These are phyloP conservation scores for Warburgia ugandensis DNA, from an alignment of 164 flowering plant genomes.

Conservation along the genomic window DNA sequence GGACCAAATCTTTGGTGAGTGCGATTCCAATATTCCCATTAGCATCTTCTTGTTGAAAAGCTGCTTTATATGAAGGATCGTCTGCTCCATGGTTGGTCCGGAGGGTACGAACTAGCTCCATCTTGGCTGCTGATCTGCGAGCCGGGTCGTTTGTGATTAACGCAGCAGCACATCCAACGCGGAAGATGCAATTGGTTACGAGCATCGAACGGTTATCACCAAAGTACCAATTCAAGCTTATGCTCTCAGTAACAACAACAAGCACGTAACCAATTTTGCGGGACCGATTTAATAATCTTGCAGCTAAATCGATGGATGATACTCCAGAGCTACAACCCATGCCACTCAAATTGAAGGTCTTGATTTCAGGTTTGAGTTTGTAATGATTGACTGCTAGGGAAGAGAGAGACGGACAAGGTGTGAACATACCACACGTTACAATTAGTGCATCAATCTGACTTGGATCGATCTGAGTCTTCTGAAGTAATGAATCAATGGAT, in stretches of 20 bases:
- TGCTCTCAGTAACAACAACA: conserved; percentile 46
- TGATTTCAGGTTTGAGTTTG: conserved; percentile 29
- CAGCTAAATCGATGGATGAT: conserved; percentile 38
- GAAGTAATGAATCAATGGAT: conserved; percentile 26
- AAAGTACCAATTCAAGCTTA: conserved; percentile 51
- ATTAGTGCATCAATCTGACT: conserved; percentile 27
- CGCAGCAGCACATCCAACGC: conserved; percentile 49
- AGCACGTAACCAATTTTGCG: conserved; percentile 27
- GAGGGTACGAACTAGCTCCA: conserved; percentile 35
- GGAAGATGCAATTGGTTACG: conserved; percentile 51
- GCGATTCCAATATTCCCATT: conserved; percentile 37
- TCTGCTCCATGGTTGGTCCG: conserved; percentile 61
- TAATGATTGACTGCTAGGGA: conserved; percentile 38
- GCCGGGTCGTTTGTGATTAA: conserved; percentile 38
- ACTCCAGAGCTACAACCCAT: conserved; percentile 62
- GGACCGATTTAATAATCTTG: conserved; percentile 21
- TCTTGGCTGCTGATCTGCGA: conserved; percentile 25
- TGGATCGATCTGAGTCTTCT: conserved; percentile 28
- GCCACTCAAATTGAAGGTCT: conserved; percentile 46
- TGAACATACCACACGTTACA: conserved; percentile 41
- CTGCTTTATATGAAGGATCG: conserved; percentile 37
- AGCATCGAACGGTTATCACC: conserved; percentile 54
- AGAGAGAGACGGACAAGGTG: conserved; percentile 40
- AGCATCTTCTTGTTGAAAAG: conserved; percentile 46
- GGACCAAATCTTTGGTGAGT: conserved; percentile 53